Conservation (phyloP, 2,329 filamentous ascomycete genomes). For the Thielaviopsis populi region DNA sequence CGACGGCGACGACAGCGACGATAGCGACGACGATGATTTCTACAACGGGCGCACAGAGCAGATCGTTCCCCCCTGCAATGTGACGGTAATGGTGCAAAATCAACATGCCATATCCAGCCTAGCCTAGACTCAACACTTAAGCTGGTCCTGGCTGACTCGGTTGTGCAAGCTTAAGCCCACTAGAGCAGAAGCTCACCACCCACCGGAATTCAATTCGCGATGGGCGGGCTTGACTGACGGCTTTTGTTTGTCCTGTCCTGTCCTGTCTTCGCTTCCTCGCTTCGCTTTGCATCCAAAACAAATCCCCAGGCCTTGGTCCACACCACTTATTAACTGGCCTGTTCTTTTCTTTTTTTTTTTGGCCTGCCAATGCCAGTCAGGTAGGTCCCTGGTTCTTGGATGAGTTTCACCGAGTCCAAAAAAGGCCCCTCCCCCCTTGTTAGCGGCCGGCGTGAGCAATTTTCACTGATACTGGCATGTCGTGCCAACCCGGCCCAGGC, state of each 20-base stretch:
- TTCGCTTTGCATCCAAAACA: neutral
- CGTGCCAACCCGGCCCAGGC: neutral
- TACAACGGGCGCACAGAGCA: conserved; percentile 3
- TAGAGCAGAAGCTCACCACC: no score
- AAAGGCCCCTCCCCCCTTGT: neutral
- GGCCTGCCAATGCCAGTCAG: neutral
- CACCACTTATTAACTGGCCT: neutral
- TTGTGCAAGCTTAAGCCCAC: neutral
- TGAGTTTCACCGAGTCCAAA: neutral
- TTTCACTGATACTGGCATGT: neutral
- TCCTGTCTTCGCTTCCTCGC: neutral
- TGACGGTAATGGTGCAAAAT: conserved; percentile 1
- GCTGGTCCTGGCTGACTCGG: neutral
- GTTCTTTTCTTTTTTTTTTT: no score
- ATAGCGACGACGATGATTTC: neutral
- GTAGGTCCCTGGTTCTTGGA: neutral
- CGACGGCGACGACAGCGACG: neutral
- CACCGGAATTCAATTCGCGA: no score
- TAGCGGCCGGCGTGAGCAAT: neutral
- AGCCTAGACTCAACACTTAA: neutral
- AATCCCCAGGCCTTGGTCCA: neutral
- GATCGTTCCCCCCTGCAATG: neutral
- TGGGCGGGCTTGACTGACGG: neutral
- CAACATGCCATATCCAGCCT: neutral
- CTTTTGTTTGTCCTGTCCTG: neutral